A percentile compares a stretch with the other conserved stretches of the same genome.
These are phyloP conservation scores for Gossypium schwendimanii DNA, from an alignment of 441 rosid genomes.

Conservation along the genomic window DNA sequence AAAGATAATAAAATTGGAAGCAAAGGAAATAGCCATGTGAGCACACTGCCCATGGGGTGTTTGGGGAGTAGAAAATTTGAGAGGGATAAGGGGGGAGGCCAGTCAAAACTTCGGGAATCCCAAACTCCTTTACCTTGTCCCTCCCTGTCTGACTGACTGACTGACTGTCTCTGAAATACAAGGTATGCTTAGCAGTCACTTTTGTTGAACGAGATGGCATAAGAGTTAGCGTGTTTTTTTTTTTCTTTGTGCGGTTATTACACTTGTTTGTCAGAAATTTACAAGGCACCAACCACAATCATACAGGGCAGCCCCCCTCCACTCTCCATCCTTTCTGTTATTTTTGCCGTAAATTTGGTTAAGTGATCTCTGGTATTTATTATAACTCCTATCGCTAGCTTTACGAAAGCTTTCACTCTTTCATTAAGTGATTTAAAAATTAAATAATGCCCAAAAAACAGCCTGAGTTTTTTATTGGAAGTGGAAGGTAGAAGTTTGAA, in stretches of 20 bases:
- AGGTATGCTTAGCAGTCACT: slow-evolving; percentile 19
- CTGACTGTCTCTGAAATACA: slow-evolving; percentile 22
- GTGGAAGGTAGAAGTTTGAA: neutral
- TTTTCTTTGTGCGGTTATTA: slow-evolving; percentile 12
- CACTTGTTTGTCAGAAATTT: slow-evolving; percentile 19
- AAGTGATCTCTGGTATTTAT: neutral
- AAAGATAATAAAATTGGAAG: neutral
- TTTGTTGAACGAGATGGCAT: slow-evolving; percentile 32
- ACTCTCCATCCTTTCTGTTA: neutral
- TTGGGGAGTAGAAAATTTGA: slow-evolving; percentile 13
- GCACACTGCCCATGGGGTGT: slow-evolving; percentile 32
- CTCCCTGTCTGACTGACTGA: neutral
- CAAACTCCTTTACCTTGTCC: slow-evolving; percentile 7
- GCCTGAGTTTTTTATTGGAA: neutral
- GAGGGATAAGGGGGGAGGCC: neutral
- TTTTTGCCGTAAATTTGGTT: neutral
- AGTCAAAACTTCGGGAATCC: slow-evolving; percentile 43
- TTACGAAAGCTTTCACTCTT: neutral
- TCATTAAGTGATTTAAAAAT: neutral
- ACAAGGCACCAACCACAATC: slow-evolving; percentile 17
- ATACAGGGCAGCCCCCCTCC: slow-evolving; percentile 4
- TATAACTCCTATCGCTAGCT: neutral
- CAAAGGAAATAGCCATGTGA: slow-evolving; percentile 19
- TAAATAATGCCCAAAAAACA: neutral
- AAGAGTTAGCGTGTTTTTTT: slow-evolving; percentile 16